Evolutionary conservation across 1,139 yeast genomes (phyloP).

Genomic region (Wickerhamomyces sp.): DNA sequence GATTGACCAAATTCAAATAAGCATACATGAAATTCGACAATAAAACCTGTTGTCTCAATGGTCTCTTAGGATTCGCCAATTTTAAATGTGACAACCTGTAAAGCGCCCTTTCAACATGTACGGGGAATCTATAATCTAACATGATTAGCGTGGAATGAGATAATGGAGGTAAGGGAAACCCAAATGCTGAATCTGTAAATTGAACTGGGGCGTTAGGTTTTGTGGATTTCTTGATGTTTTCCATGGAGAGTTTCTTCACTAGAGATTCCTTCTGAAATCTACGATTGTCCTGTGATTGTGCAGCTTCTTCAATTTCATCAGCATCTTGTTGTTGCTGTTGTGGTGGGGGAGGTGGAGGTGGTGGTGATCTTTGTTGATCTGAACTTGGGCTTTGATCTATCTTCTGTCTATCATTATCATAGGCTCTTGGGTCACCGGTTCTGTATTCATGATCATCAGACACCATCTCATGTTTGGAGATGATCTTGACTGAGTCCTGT

Average conservation of each 20-base stretch:
- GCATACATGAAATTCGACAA: conserved; percentile 97
- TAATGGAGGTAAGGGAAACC: conserved; percentile 79
- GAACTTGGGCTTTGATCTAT: conserved; percentile 4
- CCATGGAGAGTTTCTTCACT: conserved; percentile 27
- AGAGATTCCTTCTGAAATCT: conserved; percentile 17
- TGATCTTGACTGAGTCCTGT: conserved; percentile 18
- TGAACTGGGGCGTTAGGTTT: conserved; percentile 66
- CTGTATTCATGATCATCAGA: background rate
- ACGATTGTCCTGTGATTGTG: conserved; percentile 12
- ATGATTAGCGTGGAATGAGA: conserved; percentile 69
- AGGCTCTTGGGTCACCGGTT: conserved; percentile 2
- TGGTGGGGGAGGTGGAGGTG: background rate
- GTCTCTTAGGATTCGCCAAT: conserved; percentile 89
- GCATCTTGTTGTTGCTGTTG: background rate
- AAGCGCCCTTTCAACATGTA: conserved; percentile 93
- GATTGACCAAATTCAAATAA: conserved; percentile 89
- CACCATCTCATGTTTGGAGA: conserved; percentile 6
- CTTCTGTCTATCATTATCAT: background rate
- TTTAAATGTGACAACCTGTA: conserved; percentile 88
- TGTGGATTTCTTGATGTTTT: conserved; percentile 27
- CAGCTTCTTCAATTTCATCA: conserved; percentile 1
- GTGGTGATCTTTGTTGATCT: background rate
- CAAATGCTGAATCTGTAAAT: conserved; percentile 79
- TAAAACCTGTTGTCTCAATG: conserved; percentile 85
- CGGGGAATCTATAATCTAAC: conserved; percentile 84